Evolutionary conservation across 306 rosid genomes (phyloP).

Genomic region (Malus orientalis): DNA sequence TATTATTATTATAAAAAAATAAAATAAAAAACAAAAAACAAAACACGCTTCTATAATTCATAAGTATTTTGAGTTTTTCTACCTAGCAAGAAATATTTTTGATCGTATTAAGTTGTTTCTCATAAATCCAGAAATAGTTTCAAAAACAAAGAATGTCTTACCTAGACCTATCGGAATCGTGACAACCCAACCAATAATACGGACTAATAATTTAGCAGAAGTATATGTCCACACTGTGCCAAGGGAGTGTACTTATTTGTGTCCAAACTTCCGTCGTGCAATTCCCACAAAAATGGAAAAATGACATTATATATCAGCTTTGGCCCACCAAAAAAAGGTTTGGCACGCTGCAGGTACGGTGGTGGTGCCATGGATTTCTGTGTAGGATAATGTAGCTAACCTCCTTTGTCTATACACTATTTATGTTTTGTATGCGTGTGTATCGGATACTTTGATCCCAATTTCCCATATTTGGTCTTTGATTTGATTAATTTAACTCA

Average conservation of each 20-base stretch:
- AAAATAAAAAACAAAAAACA: too few relatives aligned
- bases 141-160: too few relatives aligned
- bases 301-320: slow-evolving; percentile 7
- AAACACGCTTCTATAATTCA: background rate
- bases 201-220: background rate
- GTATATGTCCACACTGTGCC: background rate
- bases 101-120: background rate
- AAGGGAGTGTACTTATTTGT: background rate
- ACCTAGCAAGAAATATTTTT: background rate
- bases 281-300: background rate
- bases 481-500: background rate
- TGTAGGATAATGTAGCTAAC: slow-evolving; percentile 7
- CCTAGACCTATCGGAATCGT: too few relatives aligned
- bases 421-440: background rate
- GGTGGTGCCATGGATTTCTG: background rate
- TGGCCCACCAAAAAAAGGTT: slow-evolving; percentile 1
- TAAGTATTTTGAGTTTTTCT: background rate
- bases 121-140: too few relatives aligned
- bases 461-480: background rate
- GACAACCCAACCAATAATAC: background rate
- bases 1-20: too few relatives aligned
- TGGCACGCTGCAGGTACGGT: slow-evolving; percentile 13
- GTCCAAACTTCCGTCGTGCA: background rate
- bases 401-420: background rate
- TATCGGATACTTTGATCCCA: background rate